Conservation (phyloP, 345 rosid species). For the Noccaea bulbosa region DNA sequence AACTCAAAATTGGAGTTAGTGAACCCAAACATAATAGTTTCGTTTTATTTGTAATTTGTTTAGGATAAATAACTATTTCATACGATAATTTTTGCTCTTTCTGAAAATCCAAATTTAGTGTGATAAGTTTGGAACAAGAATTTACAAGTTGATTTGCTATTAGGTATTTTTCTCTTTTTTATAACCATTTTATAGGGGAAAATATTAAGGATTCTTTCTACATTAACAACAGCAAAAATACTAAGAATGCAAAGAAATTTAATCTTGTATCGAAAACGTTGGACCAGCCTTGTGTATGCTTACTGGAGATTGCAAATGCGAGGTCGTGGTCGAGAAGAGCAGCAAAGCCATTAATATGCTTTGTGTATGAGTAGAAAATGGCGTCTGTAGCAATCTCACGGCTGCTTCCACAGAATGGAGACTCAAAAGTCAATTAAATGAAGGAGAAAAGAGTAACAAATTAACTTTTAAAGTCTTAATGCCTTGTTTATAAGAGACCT, state of each 20-base stretch:
- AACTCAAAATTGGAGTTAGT: too few relatives aligned
- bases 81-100: too few relatives aligned
- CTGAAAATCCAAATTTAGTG: too few relatives aligned
- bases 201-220: neutral
- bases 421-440: neutral
- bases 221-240: neutral
- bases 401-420: conserved; percentile 38
- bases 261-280: neutral
- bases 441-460: neutral
- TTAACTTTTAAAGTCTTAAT: neutral
- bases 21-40: too few relatives aligned
- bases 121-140: too few relatives aligned
- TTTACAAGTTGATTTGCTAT: too few relatives aligned
- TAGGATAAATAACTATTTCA: too few relatives aligned
- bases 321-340: conserved; percentile 64
- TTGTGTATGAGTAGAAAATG: conserved; percentile 74
- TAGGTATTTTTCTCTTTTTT: neutral
- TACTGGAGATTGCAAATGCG: conserved; percentile 62
- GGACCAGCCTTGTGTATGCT: conserved; percentile 5
- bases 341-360: conserved; percentile 84
- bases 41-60: too few relatives aligned
- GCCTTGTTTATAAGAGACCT: conserved; percentile 48
- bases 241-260: neutral
- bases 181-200: neutral
- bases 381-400: conserved; percentile 53